phyloP scores from a whole-genome alignment of 163 green algal genomes.

The Chlamydomonas reinhardtii region DNA sequence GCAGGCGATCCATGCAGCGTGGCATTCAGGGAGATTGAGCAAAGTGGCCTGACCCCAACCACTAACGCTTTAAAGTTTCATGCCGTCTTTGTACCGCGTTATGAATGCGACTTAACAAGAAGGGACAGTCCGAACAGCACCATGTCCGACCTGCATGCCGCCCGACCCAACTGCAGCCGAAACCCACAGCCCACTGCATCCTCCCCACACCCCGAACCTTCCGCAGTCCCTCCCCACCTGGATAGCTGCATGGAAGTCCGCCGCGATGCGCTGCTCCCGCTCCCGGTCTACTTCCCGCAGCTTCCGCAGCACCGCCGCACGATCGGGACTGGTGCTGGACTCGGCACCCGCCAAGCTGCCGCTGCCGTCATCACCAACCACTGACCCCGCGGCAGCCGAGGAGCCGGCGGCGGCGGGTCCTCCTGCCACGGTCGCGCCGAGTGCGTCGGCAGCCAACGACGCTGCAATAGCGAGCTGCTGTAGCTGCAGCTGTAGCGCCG shows the following conservation, averaged over 20 bases:
- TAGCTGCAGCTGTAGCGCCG: constrained; percentile 1
- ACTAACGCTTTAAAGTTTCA: too few species aligned
- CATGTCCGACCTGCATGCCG: neutral
- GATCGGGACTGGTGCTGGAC: neutral
- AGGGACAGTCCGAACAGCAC: too few species aligned
- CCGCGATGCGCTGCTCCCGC: constrained; percentile 14
- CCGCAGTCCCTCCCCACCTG: neutral
- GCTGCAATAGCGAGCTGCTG: neutral
- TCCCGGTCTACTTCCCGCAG: neutral
- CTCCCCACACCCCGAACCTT: neutral
- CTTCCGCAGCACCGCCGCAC: neutral
- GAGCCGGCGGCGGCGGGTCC: too few species aligned
- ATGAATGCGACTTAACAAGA: too few species aligned
- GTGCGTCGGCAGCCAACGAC: neutral
- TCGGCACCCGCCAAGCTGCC: neutral
- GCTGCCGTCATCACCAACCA: too few species aligned
- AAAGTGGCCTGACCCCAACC: neutral
- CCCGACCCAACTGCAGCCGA: too few species aligned
- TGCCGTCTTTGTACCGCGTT: too few species aligned
- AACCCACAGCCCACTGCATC: neutral
- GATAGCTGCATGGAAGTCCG: constrained; percentile 29
- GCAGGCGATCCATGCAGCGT: neutral
- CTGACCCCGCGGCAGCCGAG: too few species aligned
- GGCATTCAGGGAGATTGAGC: neutral
- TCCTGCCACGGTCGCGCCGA: neutral